A percentile compares a stretch with the other conserved stretches of the same genome.
Conservation (phyloP, 2,329 filamentous ascomycete genomes). For the Nannizzia gypsea region DNA sequence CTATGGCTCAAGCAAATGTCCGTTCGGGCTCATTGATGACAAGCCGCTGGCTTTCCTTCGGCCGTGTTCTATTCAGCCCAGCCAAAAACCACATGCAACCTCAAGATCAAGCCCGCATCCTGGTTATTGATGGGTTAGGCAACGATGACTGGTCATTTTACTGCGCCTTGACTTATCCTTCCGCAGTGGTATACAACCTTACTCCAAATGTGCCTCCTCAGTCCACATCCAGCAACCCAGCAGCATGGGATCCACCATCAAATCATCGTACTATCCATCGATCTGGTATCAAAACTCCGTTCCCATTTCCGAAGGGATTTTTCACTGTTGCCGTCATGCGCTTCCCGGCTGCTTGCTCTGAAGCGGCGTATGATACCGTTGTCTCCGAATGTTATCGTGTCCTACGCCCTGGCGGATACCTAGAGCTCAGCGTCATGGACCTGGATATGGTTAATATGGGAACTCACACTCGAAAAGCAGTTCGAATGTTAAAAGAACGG, state of each 20-base stretch:
- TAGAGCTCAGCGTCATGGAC: conserved; percentile 39
- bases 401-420: conserved; percentile 37
- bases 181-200: conserved; percentile 36
- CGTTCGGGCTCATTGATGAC: conserved; percentile 41
- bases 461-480: conserved; percentile 33
- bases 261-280: conserved; percentile 36
- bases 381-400: conserved; percentile 40
- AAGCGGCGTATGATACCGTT: conserved; percentile 32
- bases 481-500: conserved; percentile 36
- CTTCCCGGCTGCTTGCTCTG: conserved; percentile 36
- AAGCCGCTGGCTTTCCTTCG: conserved; percentile 40
- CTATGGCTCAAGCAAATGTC: conserved; percentile 35
- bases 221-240: conserved; percentile 26
- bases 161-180: conserved; percentile 38
- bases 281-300: conserved; percentile 28
- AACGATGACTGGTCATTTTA: conserved; percentile 44
- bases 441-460: conserved; percentile 43
- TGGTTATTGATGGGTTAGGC: conserved; percentile 40
- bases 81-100: conserved; percentile 36
- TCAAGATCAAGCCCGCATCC: conserved; percentile 32
- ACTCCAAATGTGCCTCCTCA: conserved; percentile 24
- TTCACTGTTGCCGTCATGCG: conserved; percentile 37
- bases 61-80: conserved; percentile 40
- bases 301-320: conserved; percentile 38
- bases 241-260: conserved; percentile 32